Base-by-base conservation (phyloP, 306 rosid species). In the Phaseolus lunatus region DNA sequence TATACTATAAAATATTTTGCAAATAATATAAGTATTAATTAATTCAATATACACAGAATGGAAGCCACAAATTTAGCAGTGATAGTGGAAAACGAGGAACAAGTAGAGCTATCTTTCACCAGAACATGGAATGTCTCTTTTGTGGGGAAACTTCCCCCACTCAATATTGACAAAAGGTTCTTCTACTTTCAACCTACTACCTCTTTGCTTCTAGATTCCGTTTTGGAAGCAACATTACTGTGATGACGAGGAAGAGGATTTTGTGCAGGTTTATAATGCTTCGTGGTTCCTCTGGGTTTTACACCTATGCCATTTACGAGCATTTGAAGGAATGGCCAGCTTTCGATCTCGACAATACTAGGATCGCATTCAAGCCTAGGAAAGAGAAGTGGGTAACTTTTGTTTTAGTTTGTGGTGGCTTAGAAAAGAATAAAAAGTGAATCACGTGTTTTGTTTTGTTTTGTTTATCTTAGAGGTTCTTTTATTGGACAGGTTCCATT, bases 101-200 rank as follows among this genome's bases (percentile, higher is more conserved):
- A 90, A 79, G 89, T 92, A 1, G 98, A 92, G 78, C 72, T 94
- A 33, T 94, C 97, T 7, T 94, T 92, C 78, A 78, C 83, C 35
- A 92, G 96, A 86, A 88, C 12, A 24, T 94, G 98, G 98, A 86
- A 84, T 85, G 74, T 72, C 18, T 88, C 95, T 18, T 93, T 89
- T 1, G 83, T 85, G 63, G 93, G 97, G 47, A 84, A 87, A 77
- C 76, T 67, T 75, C 91, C 89, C 5, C 98, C 98, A 41, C 81
- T 94, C 67, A 92, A 88, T 43, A 87, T 94, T 48, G 96, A 94
- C 85, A 94, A 90, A 87, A 92, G 98, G 98, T 94, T 67, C 29
- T 59, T 49, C 18, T 24, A 54, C 22, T 47, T 59, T 26, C 80
- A 52, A 53, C 22, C 33, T 29, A 9, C 41, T 29, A 7, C 6